Conservation (phyloP, 140 eudicot genomes). For the Stevia rebaudiana region DNA sequence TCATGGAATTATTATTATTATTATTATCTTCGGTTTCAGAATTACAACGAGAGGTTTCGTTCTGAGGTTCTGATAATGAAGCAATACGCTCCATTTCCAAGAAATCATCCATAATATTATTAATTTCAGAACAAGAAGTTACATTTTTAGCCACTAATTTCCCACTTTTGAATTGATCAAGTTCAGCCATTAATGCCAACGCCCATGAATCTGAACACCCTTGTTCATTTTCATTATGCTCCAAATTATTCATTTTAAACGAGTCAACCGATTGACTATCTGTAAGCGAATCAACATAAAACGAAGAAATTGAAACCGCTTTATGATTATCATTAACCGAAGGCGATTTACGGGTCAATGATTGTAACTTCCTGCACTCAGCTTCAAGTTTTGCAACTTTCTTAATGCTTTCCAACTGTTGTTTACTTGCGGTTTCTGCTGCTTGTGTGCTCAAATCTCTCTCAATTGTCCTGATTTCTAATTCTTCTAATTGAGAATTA, state of each 20-base stretch:
- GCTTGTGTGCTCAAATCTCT: constrained; percentile 89
- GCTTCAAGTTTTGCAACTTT: constrained; percentile 83
- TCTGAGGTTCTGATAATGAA: constrained; percentile 53
- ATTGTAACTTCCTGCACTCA: constrained; percentile 74
- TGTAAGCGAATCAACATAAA: constrained; percentile 62
- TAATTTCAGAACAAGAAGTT: constrained; percentile 42
- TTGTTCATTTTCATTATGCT: constrained; percentile 35
- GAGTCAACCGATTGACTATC: constrained; percentile 58
- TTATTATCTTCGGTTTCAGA: constrained; percentile 41
- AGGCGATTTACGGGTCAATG: constrained; percentile 49
- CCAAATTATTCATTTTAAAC: constrained; percentile 36
- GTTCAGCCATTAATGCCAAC: constrained; percentile 66
- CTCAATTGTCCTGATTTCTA: constrained; percentile 66
- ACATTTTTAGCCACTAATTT: constrained; percentile 33
- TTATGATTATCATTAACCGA: constrained; percentile 36
- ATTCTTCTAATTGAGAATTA: constrained; percentile 40
- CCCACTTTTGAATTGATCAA: constrained; percentile 63
- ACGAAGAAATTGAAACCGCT: constrained; percentile 39
- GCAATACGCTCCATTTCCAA: constrained; percentile 92
- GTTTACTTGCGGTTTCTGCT: constrained; percentile 83
- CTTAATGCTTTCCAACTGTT: constrained; percentile 78
- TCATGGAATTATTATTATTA: constrained; percentile 40
- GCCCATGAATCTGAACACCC: constrained; percentile 61
- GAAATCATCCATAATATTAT: constrained; percentile 90
- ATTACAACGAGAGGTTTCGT: constrained; percentile 28